Percentiles rank a stretch among this genome's conserved stretches.
Conservation (phyloP, 108 stramenopile species). For the Cyclotella sp. region DNA sequence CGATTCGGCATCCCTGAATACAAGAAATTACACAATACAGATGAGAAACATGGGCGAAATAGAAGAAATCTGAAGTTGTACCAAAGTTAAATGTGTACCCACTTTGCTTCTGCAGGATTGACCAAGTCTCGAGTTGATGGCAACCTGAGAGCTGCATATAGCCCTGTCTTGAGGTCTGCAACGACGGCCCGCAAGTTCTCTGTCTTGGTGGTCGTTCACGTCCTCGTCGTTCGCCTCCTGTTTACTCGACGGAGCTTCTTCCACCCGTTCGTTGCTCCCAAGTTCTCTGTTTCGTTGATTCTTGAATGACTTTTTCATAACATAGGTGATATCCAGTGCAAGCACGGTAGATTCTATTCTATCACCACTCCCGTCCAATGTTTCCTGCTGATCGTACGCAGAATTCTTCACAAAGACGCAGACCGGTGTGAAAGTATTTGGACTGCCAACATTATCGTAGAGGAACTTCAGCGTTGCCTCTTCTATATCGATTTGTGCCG, state of each 20-base stretch:
- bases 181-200: neutral
- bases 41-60: neutral
- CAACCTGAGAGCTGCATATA: conserved; percentile 15
- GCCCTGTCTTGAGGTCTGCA: conserved; percentile 4
- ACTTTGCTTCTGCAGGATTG: neutral
- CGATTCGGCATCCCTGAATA: neutral
- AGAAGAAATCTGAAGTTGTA: neutral
- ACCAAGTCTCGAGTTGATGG: conserved; percentile 11
- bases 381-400: neutral
- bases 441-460: conserved; percentile 8
- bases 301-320: neutral
- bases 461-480: conserved; percentile 9
- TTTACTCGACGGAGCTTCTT: neutral
- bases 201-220: neutral
- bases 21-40: neutral
- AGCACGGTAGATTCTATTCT: conserved; percentile 13
- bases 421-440: conserved; percentile 4
- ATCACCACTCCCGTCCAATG: conserved; percentile 17
- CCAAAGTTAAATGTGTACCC: neutral
- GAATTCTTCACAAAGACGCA: conserved; percentile 13
- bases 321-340: conserved; percentile 21
- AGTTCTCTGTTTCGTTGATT: neutral
- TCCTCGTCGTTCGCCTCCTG: neutral
- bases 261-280: neutral
- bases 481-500: conserved; percentile 14